Conservation (phyloP, 768 basidiomycete genomes). For the Hortiboletus flavorubellus region DNA sequence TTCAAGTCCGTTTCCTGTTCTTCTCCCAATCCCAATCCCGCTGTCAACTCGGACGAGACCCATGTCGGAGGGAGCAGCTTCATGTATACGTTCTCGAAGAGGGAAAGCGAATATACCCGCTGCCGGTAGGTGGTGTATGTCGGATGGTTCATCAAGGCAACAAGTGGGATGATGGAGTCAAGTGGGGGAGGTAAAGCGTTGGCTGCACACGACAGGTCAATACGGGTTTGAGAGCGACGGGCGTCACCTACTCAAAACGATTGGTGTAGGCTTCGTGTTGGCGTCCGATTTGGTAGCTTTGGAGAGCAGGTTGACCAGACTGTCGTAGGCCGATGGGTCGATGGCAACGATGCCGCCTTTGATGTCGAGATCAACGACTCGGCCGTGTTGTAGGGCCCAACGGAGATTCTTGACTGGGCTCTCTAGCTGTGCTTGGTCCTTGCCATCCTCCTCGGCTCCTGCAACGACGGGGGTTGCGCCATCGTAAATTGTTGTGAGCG, state of each 20-base stretch:
- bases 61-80: conserved; percentile 78
- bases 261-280: conserved; percentile 42
- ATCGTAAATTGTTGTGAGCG: conserved; percentile 57
- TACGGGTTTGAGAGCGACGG: neutral
- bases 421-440: conserved; percentile 25
- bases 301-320: conserved; percentile 66
- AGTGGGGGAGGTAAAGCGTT: conserved; percentile 80
- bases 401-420: conserved; percentile 51
- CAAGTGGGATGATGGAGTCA: conserved; percentile 65
- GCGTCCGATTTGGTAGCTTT: conserved; percentile 45
- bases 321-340: conserved; percentile 56
- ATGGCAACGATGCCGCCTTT: conserved; percentile 44
- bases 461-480: conserved; percentile 38
- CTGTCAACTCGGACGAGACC: conserved; percentile 49
- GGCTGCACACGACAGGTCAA: conserved; percentile 40
- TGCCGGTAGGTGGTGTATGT: conserved; percentile 70
- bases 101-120: conserved; percentile 67
- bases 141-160: conserved; percentile 76
- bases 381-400: conserved; percentile 63
- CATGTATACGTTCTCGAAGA: conserved; percentile 66
- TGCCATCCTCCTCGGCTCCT: conserved; percentile 18
- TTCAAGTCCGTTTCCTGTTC: conserved; percentile 45
- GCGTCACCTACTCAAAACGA: conserved; percentile 56
- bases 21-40: conserved; percentile 15
- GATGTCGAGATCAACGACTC: conserved; percentile 70